Evolutionary conservation across 768 basidiomycete species (phyloP), one percentile per base, ranked within the genome.

Genomic region (Boletus rufocinnamomeus): DNA sequence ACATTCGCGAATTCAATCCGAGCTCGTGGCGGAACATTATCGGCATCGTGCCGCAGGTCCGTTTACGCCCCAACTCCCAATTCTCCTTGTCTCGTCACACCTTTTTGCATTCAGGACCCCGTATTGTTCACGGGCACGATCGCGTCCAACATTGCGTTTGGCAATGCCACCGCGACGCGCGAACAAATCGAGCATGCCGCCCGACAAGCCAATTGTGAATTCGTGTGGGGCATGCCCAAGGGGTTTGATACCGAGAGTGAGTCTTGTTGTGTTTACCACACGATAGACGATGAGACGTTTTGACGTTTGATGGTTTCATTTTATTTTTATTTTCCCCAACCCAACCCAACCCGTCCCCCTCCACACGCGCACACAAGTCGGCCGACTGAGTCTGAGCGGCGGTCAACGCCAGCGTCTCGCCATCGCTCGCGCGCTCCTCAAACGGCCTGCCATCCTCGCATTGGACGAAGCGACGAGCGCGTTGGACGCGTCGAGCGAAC

Each of bases 61-160:
- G 68, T 61, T 13, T 10, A 40, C 14, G n/a, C 21, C 19, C 5
- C 19, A 19, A n/a, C 9, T 6, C 17, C 17, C 8, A 10, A 17
- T 10, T 23, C 3, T 28, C 17, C 3, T 37, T 27, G 35, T 10
- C 3, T 23, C 27, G 9, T 28, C 11, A 37, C 34, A 19, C n/a
- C 16, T 17, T 45, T 19, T 50, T 51, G 2, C 0, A 8, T 14
- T 17, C 4, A 66, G 77, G 94, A 96, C 61, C 93, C 94, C 0
- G 85, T 94, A 3, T 73, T 97, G 30, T 97, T 97, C 73, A 88
- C 89, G 3, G 93, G 94, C 3, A 96, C 94, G 0, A 95, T 98
- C 51, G 93, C 93, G 3, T 90, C 91, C 2, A 98, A 98, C 66
- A 98, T 96, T 61, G 88, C 94, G 0, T 98, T 91, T 66, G 95